Percentiles rank a stretch among this genome's conserved stretches.
Evolutionary conservation across 73 alveolate species (phyloP).

Genomic region (Paramecium sonneborni): DNA sequence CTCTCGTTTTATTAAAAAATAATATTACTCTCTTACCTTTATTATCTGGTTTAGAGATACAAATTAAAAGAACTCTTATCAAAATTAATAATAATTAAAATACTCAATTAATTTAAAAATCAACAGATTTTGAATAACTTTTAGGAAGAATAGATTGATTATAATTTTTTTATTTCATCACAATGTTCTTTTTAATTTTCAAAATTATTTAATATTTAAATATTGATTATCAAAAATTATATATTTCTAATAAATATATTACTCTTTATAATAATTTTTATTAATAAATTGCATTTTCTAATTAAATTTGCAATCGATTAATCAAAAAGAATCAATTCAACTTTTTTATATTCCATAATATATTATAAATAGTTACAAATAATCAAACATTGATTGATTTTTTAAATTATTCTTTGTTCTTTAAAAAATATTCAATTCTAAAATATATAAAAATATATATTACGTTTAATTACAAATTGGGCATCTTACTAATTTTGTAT

Average conservation of each 20-base stretch:
- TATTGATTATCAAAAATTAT: too few species aligned
- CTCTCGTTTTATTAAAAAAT: conserved; percentile 72
- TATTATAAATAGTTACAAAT: neutral
- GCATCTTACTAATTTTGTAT: neutral
- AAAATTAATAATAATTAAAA: neutral
- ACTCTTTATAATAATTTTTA: too few species aligned
- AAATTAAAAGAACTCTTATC: neutral
- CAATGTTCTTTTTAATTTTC: too few species aligned
- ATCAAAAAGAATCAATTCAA: too few species aligned
- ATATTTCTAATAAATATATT: too few species aligned
- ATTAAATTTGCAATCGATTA: too few species aligned
- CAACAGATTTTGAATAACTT: neutral
- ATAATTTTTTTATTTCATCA: too few species aligned
- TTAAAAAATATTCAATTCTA: neutral
- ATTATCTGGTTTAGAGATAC: neutral
- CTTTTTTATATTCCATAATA: too few species aligned
- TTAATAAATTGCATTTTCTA: too few species aligned
- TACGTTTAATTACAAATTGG: conserved; percentile 35
- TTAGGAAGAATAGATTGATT: neutral
- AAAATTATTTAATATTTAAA: too few species aligned
- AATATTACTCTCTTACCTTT: neutral
- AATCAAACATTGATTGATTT: neutral
- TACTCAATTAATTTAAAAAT: neutral
- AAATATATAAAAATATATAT: neutral
- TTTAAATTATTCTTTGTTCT: neutral